These are phyloP conservation scores for Phycomyces blakesleeanus DNA, from an alignment of 192 early-diverging fungal genomes.

Conservation along the genomic window DNA sequence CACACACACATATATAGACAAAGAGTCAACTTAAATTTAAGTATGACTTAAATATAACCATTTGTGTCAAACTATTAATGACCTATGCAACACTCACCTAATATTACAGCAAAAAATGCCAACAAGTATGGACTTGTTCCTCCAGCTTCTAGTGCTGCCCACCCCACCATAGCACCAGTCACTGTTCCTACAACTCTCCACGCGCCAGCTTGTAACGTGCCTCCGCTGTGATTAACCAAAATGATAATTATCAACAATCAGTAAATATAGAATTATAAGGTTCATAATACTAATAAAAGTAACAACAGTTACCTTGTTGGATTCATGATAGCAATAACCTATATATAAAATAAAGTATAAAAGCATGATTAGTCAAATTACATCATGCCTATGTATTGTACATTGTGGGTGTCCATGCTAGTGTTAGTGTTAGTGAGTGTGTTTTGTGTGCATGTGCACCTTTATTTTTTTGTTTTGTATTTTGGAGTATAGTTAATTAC, in stretches of 20 bases:
- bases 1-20: no score
- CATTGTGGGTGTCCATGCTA: no score
- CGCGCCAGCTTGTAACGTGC: conserved; percentile 37
- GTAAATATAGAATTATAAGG: background rate
- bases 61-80: background rate
- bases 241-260: background rate
- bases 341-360: background rate
- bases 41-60: no score
- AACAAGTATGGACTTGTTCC: conserved; percentile 28
- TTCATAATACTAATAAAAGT: no score
- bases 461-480: no score
- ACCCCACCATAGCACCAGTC: conserved; percentile 37
- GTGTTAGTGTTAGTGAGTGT: no score
- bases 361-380: background rate
- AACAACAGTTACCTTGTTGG: conserved; percentile 21
- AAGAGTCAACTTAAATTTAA: no score
- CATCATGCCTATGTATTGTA: no score
- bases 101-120: conserved; percentile 27
- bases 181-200: conserved; percentile 49
- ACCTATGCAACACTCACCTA: conserved; percentile 7
- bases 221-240: conserved; percentile 34
- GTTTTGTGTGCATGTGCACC: no score
- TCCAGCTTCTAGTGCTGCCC: conserved; percentile 28
- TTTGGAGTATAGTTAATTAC: conserved; percentile 9
- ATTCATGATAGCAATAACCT: conserved; percentile 37